A percentile compares a stretch with the other conserved stretches of the same genome.
Conservation (phyloP, 2,329 filamentous ascomycete species). For the Aspergillus sp. region DNA sequence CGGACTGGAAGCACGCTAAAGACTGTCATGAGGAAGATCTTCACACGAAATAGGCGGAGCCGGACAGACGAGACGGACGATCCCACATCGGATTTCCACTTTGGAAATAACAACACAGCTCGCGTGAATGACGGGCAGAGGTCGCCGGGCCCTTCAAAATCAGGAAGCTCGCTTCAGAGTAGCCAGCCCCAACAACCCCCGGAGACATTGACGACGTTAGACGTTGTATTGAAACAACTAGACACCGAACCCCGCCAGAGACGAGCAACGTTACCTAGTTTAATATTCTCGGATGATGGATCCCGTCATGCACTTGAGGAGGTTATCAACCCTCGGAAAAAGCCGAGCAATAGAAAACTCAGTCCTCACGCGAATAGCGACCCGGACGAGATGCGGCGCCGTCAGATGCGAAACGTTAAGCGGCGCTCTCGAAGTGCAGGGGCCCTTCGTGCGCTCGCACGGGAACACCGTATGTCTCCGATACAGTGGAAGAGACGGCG, state of each 20-base stretch:
- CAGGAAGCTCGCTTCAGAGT: slow-evolving; percentile 24
- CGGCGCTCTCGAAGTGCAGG: slow-evolving; percentile 47
- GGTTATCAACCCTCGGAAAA: slow-evolving; percentile 21
- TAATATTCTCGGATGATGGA: slow-evolving; percentile 44
- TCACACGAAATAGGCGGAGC: slow-evolving; percentile 40
- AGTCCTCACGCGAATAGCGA: slow-evolving; percentile 15
- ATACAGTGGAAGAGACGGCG: slow-evolving; percentile 45
- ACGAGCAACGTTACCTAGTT: slow-evolving; percentile 46
- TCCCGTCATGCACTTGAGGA: slow-evolving; percentile 30
- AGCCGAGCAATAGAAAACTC: slow-evolving; percentile 8
- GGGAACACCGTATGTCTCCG: slow-evolving; percentile 38
- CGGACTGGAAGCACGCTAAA: slow-evolving; percentile 43
- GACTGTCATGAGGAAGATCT: slow-evolving; percentile 47
- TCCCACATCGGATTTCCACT: slow-evolving; percentile 19
- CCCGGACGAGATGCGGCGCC: slow-evolving; percentile 20
- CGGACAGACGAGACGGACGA: slow-evolving; percentile 31
- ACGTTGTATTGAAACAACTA: slow-evolving; percentile 22
- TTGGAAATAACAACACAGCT: slow-evolving; percentile 8
- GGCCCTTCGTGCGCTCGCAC: slow-evolving; percentile 37
- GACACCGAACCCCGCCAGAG: slow-evolving; percentile 29
- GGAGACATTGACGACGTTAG: slow-evolving; percentile 20
- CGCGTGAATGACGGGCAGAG: slow-evolving; percentile 12
- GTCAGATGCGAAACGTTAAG: slow-evolving; percentile 31
- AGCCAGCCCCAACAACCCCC: slow-evolving; percentile 24
- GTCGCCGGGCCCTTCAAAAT: slow-evolving; percentile 25